Evolutionary conservation across 352 stramenopile genomes (phyloP), one percentile per base, ranked within the genome.

Genomic region (Globisporangium recalcitrans): DNA sequence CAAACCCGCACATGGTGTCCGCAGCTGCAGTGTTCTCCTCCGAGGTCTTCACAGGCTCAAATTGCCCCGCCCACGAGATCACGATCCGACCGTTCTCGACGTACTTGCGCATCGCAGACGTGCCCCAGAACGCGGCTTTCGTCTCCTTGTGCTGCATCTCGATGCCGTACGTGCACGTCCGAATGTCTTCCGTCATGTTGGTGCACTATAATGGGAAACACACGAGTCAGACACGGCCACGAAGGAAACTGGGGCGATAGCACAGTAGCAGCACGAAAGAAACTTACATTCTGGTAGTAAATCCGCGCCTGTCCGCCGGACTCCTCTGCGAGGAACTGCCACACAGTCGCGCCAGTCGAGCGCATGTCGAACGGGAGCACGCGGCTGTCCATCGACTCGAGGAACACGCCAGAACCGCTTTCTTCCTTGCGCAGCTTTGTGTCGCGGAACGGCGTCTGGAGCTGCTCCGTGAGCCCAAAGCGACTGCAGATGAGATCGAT

Each of bases 151-250:
- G 47, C 26, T 68, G 27, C 38, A 63, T 42, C 29, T 68, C 62
- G 19, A 68, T 55, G 27, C 55, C 62, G 11, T 63, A 63, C 46
- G 31, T 62, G 42, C 52, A 62, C 52, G 52, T 62, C 3, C 42
- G 46, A 6, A 53, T 67, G 47, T 67, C 62, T 16, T 62, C 61
- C 9, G 61, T 62, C 61, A 67, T 65, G 59, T 65, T 65, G 9
- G 59, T 60, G 44, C 59, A 65, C 38, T 60, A 27, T 3, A 22
- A 19, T 24, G 1, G 7, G 47, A 6, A 29, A 2, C 4, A 16
- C 44, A 7, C n/a, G 22, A 49, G 42, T 22, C 52, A 46, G 29
- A 31, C 54, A 40, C n/a, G n/a, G n/a, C n/a, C n/a, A 13, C 9
- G 7, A 16, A 29, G 24, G 14, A 32, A 9, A 53, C 14, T 14